These are phyloP conservation scores for Aegle marmelos DNA, from an alignment of 345 rosid species.

Conservation along the genomic window DNA sequence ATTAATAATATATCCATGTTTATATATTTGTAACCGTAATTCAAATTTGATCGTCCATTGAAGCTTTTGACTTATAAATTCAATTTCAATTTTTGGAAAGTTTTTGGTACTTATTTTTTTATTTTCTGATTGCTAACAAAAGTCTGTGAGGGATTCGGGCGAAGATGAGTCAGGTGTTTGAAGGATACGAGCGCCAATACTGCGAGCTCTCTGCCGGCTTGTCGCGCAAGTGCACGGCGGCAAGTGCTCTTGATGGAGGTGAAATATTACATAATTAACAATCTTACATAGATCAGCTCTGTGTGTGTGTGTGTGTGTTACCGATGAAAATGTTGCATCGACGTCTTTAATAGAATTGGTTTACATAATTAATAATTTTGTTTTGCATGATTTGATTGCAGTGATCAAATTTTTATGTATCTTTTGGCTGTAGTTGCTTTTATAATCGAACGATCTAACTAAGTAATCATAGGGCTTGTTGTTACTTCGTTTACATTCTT, in stretches of 20 bases:
- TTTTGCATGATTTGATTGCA: too few relatives aligned
- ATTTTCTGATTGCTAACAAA: not conserved
- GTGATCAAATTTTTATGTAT: too few relatives aligned
- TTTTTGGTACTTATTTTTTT: not conserved
- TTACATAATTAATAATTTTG: too few relatives aligned
- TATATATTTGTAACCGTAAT: not conserved
- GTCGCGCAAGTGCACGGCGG: constrained; percentile 30
- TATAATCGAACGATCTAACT: not conserved
- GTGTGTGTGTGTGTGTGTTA: too few relatives aligned
- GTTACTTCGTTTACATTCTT: not conserved
- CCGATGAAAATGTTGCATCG: too few relatives aligned
- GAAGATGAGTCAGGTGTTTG: constrained; percentile 39
- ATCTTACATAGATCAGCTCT: too few relatives aligned
- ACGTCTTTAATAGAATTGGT: too few relatives aligned
- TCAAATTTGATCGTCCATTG: not conserved
- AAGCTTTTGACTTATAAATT: not conserved
- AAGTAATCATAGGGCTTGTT: not conserved
- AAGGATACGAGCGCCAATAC: constrained; percentile 28
- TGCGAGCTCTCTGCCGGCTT: constrained; percentile 28
- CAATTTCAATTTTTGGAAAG: not conserved
- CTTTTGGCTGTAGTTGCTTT: not conserved
- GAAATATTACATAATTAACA: not conserved
- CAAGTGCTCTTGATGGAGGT: constrained; percentile 38
- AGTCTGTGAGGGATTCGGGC: constrained; percentile 13
- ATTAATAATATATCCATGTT: not conserved